These are phyloP conservation scores for Forsythia suspensa DNA, from an alignment of 257 asterid genomes.

Conservation along the genomic window DNA sequence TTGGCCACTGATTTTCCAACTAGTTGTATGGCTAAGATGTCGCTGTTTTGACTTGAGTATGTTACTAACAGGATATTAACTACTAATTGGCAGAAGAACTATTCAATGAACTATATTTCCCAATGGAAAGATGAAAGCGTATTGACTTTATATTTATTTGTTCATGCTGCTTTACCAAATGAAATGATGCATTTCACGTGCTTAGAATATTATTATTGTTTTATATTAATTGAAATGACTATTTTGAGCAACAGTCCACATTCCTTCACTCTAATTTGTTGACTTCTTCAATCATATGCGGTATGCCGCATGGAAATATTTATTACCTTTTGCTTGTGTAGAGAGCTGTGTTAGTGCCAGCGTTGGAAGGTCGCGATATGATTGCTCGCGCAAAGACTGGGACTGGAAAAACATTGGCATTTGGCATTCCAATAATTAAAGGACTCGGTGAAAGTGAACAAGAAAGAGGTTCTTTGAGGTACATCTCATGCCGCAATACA, in stretches of 20 bases:
- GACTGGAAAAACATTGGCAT: constrained; percentile 96
- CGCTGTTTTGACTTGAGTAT: neutral
- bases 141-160: neutral
- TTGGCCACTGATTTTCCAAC: neutral
- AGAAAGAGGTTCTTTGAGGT: constrained; percentile 64
- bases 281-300: neutral
- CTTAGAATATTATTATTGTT: neutral
- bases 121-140: neutral
- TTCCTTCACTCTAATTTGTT: neutral
- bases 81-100: neutral
- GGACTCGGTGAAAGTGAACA: constrained; percentile 58
- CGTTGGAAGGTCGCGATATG: constrained; percentile 88
- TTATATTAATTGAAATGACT: neutral
- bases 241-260: neutral
- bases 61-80: neutral
- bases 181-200: neutral
- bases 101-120: neutral
- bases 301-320: neutral
- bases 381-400: constrained; percentile 99
- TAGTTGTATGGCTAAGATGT: neutral
- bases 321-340: constrained; percentile 30
- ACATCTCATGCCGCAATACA: constrained; percentile 2
- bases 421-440: constrained; percentile 90
- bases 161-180: neutral
- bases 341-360: constrained; percentile 94